Conservation (phyloP, 257 asterid genomes). For the Nicotiana paniculata region DNA sequence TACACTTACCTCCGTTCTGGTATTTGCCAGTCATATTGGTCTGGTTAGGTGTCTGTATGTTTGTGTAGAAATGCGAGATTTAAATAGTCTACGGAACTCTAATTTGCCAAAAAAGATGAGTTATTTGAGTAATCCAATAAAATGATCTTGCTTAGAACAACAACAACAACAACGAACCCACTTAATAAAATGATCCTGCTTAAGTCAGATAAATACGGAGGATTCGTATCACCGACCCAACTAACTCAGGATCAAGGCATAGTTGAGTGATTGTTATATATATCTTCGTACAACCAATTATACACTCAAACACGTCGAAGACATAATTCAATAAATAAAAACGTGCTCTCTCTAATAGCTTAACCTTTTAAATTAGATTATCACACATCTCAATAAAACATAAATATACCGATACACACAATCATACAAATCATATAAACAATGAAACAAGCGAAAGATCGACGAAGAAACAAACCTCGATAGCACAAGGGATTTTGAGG, state of each 20-base stretch:
- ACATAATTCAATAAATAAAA: too few species aligned
- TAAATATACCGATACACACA: not conserved
- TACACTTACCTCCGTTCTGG: not conserved
- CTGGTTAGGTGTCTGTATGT: not conserved
- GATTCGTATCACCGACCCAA: not conserved
- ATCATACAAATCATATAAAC: not conserved
- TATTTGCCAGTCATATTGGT: not conserved
- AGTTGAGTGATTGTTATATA: not conserved
- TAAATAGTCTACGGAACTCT: not conserved
- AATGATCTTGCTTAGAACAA: not conserved
- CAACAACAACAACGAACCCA: too few species aligned
- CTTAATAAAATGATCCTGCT: not conserved
- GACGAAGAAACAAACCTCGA: constrained; percentile 46
- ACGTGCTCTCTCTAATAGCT: too few species aligned
- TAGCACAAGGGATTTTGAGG: constrained; percentile 77
- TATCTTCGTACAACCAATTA: not conserved
- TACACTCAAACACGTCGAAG: not conserved
- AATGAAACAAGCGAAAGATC: not conserved
- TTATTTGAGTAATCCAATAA: not conserved
- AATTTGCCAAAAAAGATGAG: not conserved
- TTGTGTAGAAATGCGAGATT: not conserved
- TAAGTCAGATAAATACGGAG: not conserved
- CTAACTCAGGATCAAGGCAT: not conserved
- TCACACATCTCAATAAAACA: too few species aligned
- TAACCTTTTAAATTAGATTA: too few species aligned